A percentile compares a stretch with the other conserved stretches of the same genome.
phyloP scores from a whole-genome alignment of 257 asterid species.

The Craterostigma plantagineum region DNA sequence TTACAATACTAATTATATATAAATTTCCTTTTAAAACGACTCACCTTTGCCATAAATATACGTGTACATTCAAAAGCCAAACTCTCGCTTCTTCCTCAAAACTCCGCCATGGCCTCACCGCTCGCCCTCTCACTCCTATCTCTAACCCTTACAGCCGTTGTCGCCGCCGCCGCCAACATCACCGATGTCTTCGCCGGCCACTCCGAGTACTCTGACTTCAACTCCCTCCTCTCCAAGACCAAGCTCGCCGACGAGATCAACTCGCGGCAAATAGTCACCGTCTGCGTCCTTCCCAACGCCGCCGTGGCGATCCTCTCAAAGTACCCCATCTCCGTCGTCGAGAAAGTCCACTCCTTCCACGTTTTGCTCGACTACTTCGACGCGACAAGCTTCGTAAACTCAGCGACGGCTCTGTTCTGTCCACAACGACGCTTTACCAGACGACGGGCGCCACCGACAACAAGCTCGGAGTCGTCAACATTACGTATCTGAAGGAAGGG shows the following conservation, averaged over 20 bases:
- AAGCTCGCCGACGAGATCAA: slow-evolving; percentile 95
- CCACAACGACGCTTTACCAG: slow-evolving; percentile 83
- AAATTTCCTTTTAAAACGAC: too few species aligned
- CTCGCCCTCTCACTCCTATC: slow-evolving; percentile 16
- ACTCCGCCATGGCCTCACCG: too few species aligned
- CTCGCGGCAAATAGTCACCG: slow-evolving; percentile 74
- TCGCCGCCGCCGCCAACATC: slow-evolving; percentile 31
- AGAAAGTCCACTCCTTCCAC: slow-evolving; percentile 51
- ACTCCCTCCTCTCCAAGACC: slow-evolving; percentile 38
- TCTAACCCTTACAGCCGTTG: slow-evolving; percentile 11
- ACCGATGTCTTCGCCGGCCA: slow-evolving; percentile 37
- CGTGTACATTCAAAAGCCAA: too few species aligned
- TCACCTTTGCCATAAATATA: too few species aligned
- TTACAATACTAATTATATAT: too few species aligned
- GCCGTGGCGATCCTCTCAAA: slow-evolving; percentile 48
- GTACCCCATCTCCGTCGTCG: slow-evolving; percentile 47
- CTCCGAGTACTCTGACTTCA: slow-evolving; percentile 77
- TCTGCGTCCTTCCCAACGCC: slow-evolving; percentile 50
- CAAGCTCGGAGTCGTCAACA: slow-evolving; percentile 69
- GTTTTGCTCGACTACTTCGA: slow-evolving; percentile 85
- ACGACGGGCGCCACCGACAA: slow-evolving; percentile 84
- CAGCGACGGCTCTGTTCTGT: slow-evolving; percentile 60
- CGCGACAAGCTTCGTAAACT: slow-evolving; percentile 61
- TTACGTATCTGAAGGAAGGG: slow-evolving; percentile 68
- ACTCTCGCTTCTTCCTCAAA: too few species aligned